Evolutionary conservation across 2,329 filamentous ascomycete genomes (phyloP).

Genomic region (Clonostachys byssicola): DNA sequence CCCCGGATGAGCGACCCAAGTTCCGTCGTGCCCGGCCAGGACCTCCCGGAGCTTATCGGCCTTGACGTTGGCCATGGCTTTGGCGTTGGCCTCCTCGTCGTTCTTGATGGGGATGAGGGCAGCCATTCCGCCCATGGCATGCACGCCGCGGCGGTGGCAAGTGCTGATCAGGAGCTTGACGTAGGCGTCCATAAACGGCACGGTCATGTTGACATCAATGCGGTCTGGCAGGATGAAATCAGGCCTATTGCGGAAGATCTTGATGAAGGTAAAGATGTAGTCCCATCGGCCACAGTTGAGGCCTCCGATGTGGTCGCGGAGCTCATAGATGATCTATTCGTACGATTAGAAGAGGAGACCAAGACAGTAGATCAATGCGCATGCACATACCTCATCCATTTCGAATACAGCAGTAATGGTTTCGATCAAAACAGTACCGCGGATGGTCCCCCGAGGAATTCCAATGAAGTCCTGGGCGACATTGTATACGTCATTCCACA

Average conservation of each 20-base stretch:
- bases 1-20: conserved; percentile 87
- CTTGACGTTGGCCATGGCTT: conserved; percentile 79
- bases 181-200: conserved; percentile 89
- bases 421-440: conserved; percentile 85
- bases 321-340: conserved; percentile 77
- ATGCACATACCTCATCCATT: conserved; percentile 69
- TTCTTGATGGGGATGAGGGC: conserved; percentile 93
- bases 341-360: not conserved
- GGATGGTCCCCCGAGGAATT: conserved; percentile 77
- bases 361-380: not conserved
- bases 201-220: conserved; percentile 81
- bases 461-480: conserved; percentile 80
- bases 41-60: conserved; percentile 88
- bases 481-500: conserved; percentile 94
- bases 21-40: conserved; percentile 80
- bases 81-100: conserved; percentile 76
- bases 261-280: conserved; percentile 94
- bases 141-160: conserved; percentile 81
- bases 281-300: conserved; percentile 94
- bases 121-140: conserved; percentile 92
- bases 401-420: conserved; percentile 89
- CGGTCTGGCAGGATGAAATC: conserved; percentile 87
- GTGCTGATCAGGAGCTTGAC: conserved; percentile 86
- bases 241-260: conserved; percentile 86
- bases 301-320: conserved; percentile 82